phyloP scores from a whole-genome alignment of 179 eudicot genomes.

The Silene vulgaris region DNA sequence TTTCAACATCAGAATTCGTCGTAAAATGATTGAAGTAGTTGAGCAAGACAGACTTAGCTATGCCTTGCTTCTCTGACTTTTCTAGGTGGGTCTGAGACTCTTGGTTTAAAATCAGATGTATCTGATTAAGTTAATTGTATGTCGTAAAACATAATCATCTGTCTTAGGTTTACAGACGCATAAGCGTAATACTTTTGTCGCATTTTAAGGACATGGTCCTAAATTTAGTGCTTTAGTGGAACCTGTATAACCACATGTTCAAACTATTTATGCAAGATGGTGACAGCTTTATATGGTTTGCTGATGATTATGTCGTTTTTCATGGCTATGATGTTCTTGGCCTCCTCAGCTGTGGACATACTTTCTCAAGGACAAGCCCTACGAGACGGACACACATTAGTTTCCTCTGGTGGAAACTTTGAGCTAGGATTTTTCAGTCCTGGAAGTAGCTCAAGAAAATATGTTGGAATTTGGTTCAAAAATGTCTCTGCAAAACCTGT shows the following conservation, averaged over 20 bases:
- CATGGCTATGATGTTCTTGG: too few species aligned
- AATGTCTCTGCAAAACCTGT: conserved; percentile 8
- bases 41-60: neutral
- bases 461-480: conserved; percentile 24
- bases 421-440: conserved; percentile 29
- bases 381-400: conserved; percentile 18
- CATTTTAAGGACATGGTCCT: neutral
- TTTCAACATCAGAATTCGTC: neutral
- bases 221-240: neutral
- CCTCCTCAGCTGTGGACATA: neutral
- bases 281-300: too few species aligned
- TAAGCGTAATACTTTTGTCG: neutral
- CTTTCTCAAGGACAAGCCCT: neutral
- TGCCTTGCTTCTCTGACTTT: neutral
- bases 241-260: neutral
- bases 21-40: neutral
- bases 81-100: neutral
- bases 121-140: neutral
- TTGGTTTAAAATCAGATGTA: neutral
- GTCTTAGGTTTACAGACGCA: neutral
- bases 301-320: too few species aligned
- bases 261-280: too few species aligned
- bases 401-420: conserved; percentile 22
- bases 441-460: conserved; percentile 11
- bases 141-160: neutral